phyloP scores from a whole-genome alignment of 164 flowering plant genomes.

The Nelumbo lutea region DNA sequence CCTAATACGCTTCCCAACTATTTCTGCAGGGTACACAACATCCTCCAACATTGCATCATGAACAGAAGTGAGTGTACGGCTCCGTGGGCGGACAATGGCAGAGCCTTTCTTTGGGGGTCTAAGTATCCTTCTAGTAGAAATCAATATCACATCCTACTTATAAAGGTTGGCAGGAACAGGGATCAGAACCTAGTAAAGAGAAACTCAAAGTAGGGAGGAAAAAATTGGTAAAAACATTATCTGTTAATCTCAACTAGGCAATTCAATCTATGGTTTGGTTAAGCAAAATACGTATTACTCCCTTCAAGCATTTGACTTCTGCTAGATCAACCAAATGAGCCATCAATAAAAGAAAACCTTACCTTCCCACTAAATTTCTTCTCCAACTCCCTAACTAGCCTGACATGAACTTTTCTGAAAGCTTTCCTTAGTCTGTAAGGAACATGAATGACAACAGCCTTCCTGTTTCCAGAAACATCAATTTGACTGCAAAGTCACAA shows the following conservation, averaged over 20 bases:
- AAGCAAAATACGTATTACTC: too few relatives aligned
- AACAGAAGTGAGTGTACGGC: constrained; percentile 76
- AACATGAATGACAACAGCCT: constrained; percentile 47
- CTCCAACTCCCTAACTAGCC: constrained; percentile 50
- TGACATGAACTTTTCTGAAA: constrained; percentile 43
- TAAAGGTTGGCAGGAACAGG: not conserved
- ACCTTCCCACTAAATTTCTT: constrained; percentile 62
- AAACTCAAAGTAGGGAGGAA: not conserved
- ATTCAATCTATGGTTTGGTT: too few relatives aligned
- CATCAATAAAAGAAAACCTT: not conserved
- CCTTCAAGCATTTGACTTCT: too few relatives aligned
- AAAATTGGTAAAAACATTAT: not conserved
- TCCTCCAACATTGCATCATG: constrained; percentile 86
- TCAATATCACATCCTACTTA: constrained; percentile 64
- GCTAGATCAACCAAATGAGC: too few relatives aligned
- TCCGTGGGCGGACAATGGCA: constrained; percentile 72
- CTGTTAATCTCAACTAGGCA: too few relatives aligned
- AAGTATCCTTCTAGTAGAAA: constrained; percentile 72
- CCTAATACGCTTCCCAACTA: constrained; percentile 81
- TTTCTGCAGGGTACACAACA: constrained; percentile 80
- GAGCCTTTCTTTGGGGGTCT: constrained; percentile 95
- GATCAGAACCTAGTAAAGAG: not conserved
- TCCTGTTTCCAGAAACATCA: constrained; percentile 40
- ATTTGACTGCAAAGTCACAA: constrained; percentile 32
- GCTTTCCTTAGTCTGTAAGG: constrained; percentile 46